Evolutionary conservation across 1,139 yeast species (phyloP).

Genomic region (Candida buenavistaensis): DNA sequence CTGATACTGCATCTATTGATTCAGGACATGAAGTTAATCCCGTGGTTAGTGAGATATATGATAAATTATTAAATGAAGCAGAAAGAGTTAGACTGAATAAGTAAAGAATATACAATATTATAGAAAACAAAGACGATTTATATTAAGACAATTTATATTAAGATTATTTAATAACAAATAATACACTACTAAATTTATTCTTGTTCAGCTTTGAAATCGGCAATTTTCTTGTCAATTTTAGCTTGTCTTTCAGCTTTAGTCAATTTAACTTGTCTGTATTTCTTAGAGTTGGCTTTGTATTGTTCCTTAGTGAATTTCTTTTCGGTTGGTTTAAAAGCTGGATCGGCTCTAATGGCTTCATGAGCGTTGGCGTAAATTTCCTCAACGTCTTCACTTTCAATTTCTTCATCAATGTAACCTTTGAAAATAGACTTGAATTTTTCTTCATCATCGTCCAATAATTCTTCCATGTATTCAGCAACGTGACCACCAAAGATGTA

Average conservation of each 20-base stretch:
- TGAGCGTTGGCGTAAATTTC: constrained; percentile 95
- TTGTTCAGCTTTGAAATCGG: constrained; percentile 66
- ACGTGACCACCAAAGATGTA: constrained; percentile 99
- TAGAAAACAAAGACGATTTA: neutral
- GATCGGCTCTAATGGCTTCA: constrained; percentile 95
- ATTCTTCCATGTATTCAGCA: constrained; percentile 99
- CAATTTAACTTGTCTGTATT: constrained; percentile 86
- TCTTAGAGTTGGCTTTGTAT: constrained; percentile 95
- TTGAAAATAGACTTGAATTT: constrained; percentile 96
- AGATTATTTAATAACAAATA: constrained; percentile 24
- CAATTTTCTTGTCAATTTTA: constrained; percentile 88
- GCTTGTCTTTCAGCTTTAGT: constrained; percentile 91
- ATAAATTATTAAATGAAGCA: constrained; percentile 65
- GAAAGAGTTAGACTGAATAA: constrained; percentile 52
- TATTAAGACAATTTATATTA: neutral
- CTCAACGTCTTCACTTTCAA: constrained; percentile 96
- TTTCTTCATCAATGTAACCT: constrained; percentile 94
- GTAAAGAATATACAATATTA: constrained; percentile 1
- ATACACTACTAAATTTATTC: constrained; percentile 1
- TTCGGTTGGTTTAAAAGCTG: constrained; percentile 84
- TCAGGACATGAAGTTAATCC: constrained; percentile 28
- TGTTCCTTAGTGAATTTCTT: constrained; percentile 97
- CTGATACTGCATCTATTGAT: constrained; percentile 11
- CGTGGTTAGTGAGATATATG: constrained; percentile 67
- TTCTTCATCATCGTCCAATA: constrained; percentile 99